phyloP scores from a whole-genome alignment of 352 stramenopile species.

The Phytophthora cryptogea region DNA sequence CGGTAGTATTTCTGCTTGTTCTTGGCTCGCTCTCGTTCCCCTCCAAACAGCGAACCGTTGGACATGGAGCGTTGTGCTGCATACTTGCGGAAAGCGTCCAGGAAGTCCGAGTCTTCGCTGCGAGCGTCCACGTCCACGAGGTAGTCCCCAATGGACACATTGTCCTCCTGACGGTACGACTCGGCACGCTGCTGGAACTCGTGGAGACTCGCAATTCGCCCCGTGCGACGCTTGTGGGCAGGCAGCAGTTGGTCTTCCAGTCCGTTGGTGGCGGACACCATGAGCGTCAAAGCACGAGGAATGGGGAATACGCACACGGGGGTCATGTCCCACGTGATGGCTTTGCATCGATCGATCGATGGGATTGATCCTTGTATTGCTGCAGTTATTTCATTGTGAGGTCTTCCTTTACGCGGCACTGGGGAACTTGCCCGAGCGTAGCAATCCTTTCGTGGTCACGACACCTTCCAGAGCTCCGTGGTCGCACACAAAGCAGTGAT shows the following conservation, averaged over 20 bases:
- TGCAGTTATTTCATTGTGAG: too few relatives aligned
- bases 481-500: slow-evolving; percentile 89
- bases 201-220: slow-evolving; percentile 68
- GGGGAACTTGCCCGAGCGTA: slow-evolving; percentile 48
- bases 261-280: slow-evolving; percentile 3
- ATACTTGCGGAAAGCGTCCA: slow-evolving; percentile 34
- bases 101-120: slow-evolving; percentile 44
- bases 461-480: slow-evolving; percentile 83
- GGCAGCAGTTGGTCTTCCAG: slow-evolving; percentile 51
- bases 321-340: neutral
- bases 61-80: slow-evolving; percentile 51
- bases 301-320: neutral
- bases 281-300: neutral
- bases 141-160: slow-evolving; percentile 17
- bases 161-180: slow-evolving; percentile 44
- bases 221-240: slow-evolving; percentile 62
- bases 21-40: slow-evolving; percentile 39
- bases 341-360: neutral
- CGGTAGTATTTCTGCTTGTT: slow-evolving; percentile 51
- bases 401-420: slow-evolving; percentile 16
- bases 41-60: slow-evolving; percentile 58
- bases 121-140: slow-evolving; percentile 22
- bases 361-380: neutral
- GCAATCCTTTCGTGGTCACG: slow-evolving; percentile 78
- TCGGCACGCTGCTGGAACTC: slow-evolving; percentile 78